Conservation (phyloP, 306 rosid genomes). For the Medicago ruthenica region DNA sequence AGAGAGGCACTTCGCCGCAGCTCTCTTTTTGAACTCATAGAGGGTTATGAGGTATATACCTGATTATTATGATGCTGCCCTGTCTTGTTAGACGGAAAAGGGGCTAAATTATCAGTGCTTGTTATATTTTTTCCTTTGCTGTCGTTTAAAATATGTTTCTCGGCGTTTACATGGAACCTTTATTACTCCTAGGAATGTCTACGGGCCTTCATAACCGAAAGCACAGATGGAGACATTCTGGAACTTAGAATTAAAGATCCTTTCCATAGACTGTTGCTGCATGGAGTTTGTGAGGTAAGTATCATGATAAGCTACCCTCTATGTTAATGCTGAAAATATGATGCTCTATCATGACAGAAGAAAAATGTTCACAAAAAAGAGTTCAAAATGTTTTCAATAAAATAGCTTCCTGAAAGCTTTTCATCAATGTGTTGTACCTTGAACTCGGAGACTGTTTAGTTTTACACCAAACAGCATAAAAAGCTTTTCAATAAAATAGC, state of each 20-base stretch:
- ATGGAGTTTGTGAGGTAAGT: slow-evolving; percentile 95
- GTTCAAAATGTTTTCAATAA: background rate
- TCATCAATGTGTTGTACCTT: too few relatives aligned
- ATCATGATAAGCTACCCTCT: slow-evolving; percentile 19
- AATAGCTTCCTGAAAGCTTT: background rate
- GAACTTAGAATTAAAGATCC: slow-evolving; percentile 75
- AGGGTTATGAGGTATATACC: slow-evolving; percentile 78
- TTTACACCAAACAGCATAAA: background rate
- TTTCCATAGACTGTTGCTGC: slow-evolving; percentile 81
- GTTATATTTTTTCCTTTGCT: slow-evolving; percentile 23
- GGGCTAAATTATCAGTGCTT: slow-evolving; percentile 24
- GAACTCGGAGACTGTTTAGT: background rate
- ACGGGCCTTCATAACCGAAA: slow-evolving; percentile 58
- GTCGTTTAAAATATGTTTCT: slow-evolving; percentile 2
- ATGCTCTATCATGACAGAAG: background rate
- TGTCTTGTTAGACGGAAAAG: background rate
- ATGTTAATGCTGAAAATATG: slow-evolving; percentile 15
- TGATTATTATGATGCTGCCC: slow-evolving; percentile 5
- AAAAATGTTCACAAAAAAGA: background rate
- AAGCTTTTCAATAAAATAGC: too few relatives aligned
- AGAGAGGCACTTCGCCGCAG: slow-evolving; percentile 95
- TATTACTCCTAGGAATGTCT: slow-evolving; percentile 61
- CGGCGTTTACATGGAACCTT: background rate
- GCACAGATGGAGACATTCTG: slow-evolving; percentile 58
- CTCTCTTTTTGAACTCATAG: slow-evolving; percentile 69